Base-by-base conservation (phyloP, 2,329 filamentous ascomycete genomes). In the Beauveria medogensis region DNA sequence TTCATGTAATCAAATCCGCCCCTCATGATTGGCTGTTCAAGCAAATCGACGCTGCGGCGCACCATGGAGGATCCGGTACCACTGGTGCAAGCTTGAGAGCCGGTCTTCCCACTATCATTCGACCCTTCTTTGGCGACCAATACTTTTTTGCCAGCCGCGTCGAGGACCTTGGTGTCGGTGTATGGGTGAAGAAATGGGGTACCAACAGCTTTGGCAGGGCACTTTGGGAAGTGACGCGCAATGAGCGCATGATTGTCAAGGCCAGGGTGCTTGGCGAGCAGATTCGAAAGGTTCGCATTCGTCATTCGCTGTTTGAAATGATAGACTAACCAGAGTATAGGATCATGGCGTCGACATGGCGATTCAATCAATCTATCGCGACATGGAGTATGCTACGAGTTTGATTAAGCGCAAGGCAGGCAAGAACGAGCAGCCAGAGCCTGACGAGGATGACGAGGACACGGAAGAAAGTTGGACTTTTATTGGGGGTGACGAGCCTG, bases 101-200 rank as follows among this genome's bases (percentile, higher is more conserved):
- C 0, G 94, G 94, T 2, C 85, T 96, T 5, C 94, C 94, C 0
- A 97, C 94, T 0, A 92, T 99, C 65, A 89, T 97, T 70, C 90
- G 93, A 63, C 94, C 94, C 0, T 99, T 97, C 78, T 99, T 99
- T 70, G 94, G 94, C 5, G 94, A 99, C 68, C 94, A 99, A 71
- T 97, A 89, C 80, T 99, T 99, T 79, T 97, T 96, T 68, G 94
- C 92, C 7, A 84, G 82, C 34, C 83, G 94, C 4, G 89, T 97
- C 1, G 92, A 97, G 72, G 93, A 97, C 69, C 80, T 99, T 6
- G 93, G 94, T 0, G 94, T 97, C 2, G 94, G 94, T 0, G 87
- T 96, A 22, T 91, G 88, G 69, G 80, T 99, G 67, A 92, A 89
- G 78, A 94, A 91, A 73, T 85, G 96, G 78, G 95, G 94, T 24